Evolutionary conservation across 2,329 filamentous ascomycete species (phyloP), one percentile per base, ranked within the genome.

Genomic region (Botrytis porri): DNA sequence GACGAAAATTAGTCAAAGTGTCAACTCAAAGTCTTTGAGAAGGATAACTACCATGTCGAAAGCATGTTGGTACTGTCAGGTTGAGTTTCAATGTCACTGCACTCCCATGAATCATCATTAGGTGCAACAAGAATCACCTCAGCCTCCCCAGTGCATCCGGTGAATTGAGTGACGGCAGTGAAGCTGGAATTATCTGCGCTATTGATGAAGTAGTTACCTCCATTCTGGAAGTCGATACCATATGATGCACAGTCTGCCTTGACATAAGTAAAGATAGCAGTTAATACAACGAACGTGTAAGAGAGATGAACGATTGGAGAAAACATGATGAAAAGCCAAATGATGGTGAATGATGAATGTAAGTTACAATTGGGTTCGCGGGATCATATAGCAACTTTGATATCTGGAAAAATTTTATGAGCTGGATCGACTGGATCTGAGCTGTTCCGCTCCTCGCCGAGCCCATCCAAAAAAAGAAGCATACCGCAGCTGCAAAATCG

Each of bases 151-250:
- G 70, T 39, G 37, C 70, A 72, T 39, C 70, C 63, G 4, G 41
- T 45, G 59, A 72, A 72, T 32, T 72, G 62, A 25, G 70, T 72
- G 32, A 72, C 70, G 39, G 63, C 16, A n/a, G 70, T 72, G 63
- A 69, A 72, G 41, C 41, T 69, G 20, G 70, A 72, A 7, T 18
- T 69, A 37, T 72, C 70, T 41, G 18, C 29, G 32, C 54, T 72
- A 14, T 72, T 72, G 51, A 72, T 72, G 39, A 72, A 72, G 39
- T 69, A 72, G 29, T 39, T 60, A 41, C 32, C 62, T 51, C 70
- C 70, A 69, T 72, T 69, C 22, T 72, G 70, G 39, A 72, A 72
- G 41, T 72, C 70, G 22, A 72, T 69, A 69, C 70, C 70, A 29
- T 61, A 72, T 32, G 70, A 63, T 41, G 51, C 41, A 72, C 70